These are phyloP conservation scores for Pyropia haitanensis DNA, from an alignment of 23 red algal genomes.

Conservation along the genomic window DNA sequence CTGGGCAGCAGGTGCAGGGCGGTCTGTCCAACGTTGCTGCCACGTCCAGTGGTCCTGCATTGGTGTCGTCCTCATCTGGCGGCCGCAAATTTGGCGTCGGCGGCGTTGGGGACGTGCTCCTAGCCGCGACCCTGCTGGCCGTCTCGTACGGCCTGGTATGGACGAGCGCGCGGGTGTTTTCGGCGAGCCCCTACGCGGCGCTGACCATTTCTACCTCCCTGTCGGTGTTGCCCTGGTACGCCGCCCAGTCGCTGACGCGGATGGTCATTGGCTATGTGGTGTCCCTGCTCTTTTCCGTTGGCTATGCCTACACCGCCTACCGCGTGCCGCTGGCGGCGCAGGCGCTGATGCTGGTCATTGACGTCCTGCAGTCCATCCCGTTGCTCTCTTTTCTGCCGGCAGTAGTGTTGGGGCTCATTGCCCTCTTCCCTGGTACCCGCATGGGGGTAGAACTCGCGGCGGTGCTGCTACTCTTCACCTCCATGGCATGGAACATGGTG, in stretches of 20 bases:
- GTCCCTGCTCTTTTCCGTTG: conserved; percentile 81
- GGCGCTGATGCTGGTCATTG: conserved; percentile 78
- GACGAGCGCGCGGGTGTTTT: conserved; percentile 43
- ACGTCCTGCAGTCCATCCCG: conserved; percentile 92
- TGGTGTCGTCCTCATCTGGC: too few relatives aligned
- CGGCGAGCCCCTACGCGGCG: conserved; percentile 38
- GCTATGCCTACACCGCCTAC: conserved; percentile 88
- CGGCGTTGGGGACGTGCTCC: conserved; percentile 12
- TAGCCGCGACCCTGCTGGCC: conserved; percentile 36
- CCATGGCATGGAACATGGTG: conserved; percentile 99
- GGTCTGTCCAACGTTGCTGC: too few relatives aligned
- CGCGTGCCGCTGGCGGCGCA: conserved; percentile 83
- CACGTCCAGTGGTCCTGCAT: too few relatives aligned
- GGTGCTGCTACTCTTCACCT: conserved; percentile 89
- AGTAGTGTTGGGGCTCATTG: conserved; percentile 84
- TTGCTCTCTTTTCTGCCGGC: conserved; percentile 92
- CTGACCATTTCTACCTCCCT: conserved; percentile 34
- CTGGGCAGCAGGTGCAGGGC: too few relatives aligned
- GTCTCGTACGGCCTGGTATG: conserved; percentile 38
- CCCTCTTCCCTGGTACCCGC: conserved; percentile 80
- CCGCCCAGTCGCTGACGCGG: conserved; percentile 59
- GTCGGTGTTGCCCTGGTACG: conserved; percentile 65
- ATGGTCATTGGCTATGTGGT: conserved; percentile 79
- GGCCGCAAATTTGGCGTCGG: too few relatives aligned
- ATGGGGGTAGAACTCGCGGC: conserved; percentile 92